These are phyloP conservation scores for Suillus weaverae DNA, from an alignment of 768 basidiomycete genomes.

Conservation along the genomic window DNA sequence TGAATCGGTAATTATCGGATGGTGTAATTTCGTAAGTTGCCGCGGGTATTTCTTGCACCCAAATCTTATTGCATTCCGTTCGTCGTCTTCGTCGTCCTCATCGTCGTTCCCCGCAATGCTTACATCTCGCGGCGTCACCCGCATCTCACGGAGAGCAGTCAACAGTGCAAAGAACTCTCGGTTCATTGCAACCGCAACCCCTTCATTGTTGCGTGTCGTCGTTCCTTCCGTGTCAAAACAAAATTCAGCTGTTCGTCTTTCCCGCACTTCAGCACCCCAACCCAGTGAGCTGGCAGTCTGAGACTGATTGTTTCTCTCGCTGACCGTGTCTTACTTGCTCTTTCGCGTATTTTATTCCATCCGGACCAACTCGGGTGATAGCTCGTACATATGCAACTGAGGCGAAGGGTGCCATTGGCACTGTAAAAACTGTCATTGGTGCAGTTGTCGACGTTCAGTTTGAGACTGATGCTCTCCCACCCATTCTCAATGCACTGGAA, in stretches of 20 bases:
- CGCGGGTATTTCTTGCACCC: conserved; percentile 34
- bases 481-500: conserved; percentile 98
- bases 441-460: conserved; percentile 99
- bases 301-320: background rate
- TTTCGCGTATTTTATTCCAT: background rate
- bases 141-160: conserved; percentile 82
- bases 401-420: conserved; percentile 68
- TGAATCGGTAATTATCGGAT: conserved; percentile 1
- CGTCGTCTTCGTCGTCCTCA: conserved; percentile 21
- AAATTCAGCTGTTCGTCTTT: conserved; percentile 48
- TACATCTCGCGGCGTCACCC: conserved; percentile 84
- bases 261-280: conserved; percentile 47
- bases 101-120: conserved; percentile 61
- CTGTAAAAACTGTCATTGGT: conserved; percentile 99
- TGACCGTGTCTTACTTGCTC: conserved; percentile 9
- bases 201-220: conserved; percentile 54
- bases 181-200: conserved; percentile 76
- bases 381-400: conserved; percentile 92
- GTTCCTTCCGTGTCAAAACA: conserved; percentile 46
- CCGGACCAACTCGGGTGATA: conserved; percentile 25
- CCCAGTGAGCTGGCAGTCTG: conserved; percentile 46
- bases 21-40: conserved; percentile 1
- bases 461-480: conserved; percentile 85
- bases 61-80: conserved; percentile 13
- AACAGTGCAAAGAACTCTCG: conserved; percentile 75